A percentile compares a stretch with the other conserved stretches of the same genome.
Conservation (phyloP, 208 protist genomes). For the Acanthamoeba sp. region DNA sequence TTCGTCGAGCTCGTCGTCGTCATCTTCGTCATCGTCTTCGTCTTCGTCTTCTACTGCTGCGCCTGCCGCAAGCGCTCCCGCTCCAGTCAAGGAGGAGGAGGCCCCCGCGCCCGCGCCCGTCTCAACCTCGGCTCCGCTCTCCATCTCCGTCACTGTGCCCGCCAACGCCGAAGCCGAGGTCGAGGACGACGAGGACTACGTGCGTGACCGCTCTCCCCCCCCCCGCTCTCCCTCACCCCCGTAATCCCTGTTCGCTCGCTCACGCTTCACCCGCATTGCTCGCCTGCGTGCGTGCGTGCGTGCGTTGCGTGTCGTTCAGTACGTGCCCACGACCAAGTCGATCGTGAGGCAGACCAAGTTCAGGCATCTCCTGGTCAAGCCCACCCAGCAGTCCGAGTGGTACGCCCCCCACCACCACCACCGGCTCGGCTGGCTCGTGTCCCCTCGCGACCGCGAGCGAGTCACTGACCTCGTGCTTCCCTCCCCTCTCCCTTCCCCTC, state of each 20-base stretch:
- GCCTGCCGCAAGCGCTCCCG: neutral
- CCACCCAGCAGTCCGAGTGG: constrained; percentile 32
- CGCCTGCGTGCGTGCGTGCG: neutral
- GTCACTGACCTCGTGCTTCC: neutral
- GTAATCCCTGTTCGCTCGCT: neutral
- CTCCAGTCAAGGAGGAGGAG: neutral
- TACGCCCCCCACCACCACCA: neutral
- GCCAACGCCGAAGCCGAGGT: neutral
- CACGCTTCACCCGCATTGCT: too few species aligned
- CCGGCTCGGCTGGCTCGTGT: neutral
- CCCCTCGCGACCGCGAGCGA: too few species aligned
- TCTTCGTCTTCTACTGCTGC: neutral
- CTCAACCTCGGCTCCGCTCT: neutral
- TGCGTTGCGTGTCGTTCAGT: neutral
- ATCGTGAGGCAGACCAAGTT: constrained; percentile 55
- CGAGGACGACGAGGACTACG: constrained; percentile 35
- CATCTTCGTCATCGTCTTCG: neutral
- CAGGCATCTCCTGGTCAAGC: constrained; percentile 47
- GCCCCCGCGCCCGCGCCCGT: neutral
- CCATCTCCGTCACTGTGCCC: neutral
- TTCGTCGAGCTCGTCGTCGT: neutral
- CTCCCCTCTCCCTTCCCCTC: neutral
- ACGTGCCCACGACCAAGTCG: constrained; percentile 32
- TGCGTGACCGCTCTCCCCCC: neutral
- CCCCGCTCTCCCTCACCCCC: too few species aligned